Conservation (phyloP, 495 filamentous ascomycete species). For the Hypoxylon subgilvum region DNA sequence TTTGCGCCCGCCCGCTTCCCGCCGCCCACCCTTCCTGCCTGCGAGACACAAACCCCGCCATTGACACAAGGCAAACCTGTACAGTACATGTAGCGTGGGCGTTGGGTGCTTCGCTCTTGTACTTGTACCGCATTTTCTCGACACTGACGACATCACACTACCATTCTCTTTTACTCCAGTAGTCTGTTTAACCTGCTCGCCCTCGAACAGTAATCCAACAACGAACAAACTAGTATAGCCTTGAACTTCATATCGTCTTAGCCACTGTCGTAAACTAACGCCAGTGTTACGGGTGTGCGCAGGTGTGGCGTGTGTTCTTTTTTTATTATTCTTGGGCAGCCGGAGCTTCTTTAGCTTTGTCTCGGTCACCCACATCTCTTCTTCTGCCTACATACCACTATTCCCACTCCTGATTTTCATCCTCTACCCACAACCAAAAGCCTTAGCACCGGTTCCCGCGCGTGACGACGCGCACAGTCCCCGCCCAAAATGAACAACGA, state of each 20-base stretch:
- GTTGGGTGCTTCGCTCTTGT: not conserved
- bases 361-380: conserved; percentile 29
- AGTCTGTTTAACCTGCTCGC: too few species aligned
- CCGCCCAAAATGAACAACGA: conserved; percentile 70
- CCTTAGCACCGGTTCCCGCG: conserved; percentile 40
- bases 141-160: conserved; percentile 38
- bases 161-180: conserved; percentile 13
- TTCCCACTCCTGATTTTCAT: conserved; percentile 12
- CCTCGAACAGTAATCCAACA: conserved; percentile 8
- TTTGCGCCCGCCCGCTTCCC: conserved; percentile 17
- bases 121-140: conserved; percentile 13
- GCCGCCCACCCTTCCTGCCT: too few species aligned
- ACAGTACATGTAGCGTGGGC: conserved; percentile 3
- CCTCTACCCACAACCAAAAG: conserved; percentile 11
- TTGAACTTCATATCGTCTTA: conserved; percentile 1
- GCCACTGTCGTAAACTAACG: conserved; percentile 8
- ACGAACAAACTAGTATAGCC: conserved; percentile 1
- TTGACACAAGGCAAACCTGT: conserved; percentile 31
- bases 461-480: conserved; percentile 46
- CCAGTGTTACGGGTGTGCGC: conserved; percentile 7
- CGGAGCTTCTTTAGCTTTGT: conserved; percentile 22
- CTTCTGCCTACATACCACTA: not conserved
- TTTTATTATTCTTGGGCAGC: not conserved
- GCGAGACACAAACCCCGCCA: conserved; percentile 41
- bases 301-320: too few species aligned